phyloP scores from a whole-genome alignment of 2,329 filamentous ascomycete genomes.

The Aspergillus brasiliensis region DNA sequence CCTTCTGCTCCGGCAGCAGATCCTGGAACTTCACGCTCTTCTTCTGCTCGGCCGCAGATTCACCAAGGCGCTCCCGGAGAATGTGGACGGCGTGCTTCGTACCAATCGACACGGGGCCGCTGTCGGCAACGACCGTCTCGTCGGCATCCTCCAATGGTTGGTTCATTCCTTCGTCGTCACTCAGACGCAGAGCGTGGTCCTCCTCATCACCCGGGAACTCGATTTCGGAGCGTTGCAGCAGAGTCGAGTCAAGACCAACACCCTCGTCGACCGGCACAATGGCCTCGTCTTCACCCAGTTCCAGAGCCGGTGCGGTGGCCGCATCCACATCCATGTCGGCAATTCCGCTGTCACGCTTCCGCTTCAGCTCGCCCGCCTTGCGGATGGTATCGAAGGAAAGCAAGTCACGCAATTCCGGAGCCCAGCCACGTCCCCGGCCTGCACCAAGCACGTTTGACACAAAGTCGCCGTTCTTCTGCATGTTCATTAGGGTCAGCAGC shows the following conservation, averaged over 20 bases:
- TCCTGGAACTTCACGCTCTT: conserved; percentile 88
- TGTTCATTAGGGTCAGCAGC: conserved; percentile 81
- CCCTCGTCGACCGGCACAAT: conserved; percentile 52
- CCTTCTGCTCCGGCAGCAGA: conserved; percentile 77
- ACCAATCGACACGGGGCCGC: conserved; percentile 81
- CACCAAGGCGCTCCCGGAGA: conserved; percentile 82
- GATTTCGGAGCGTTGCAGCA: conserved; percentile 60
- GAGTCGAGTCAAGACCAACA: conserved; percentile 51
- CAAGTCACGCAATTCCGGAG: conserved; percentile 88
- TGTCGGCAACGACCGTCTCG: conserved; percentile 81
- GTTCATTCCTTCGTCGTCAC: conserved; percentile 50
- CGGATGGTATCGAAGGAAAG: conserved; percentile 83
- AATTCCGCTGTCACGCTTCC: conserved; percentile 87
- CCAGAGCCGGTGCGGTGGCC: conserved; percentile 62
- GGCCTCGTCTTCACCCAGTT: conserved; percentile 68
- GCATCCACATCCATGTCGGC: conserved; percentile 74
- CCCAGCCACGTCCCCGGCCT: conserved; percentile 77
- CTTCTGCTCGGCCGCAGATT: conserved; percentile 66
- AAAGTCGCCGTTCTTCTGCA: conserved; percentile 89
- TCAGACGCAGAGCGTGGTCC: conserved; percentile 43
- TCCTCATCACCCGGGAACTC: conserved; percentile 66
- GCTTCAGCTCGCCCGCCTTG: conserved; percentile 78
- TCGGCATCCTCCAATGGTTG: conserved; percentile 68
- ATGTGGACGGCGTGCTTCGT: conserved; percentile 97
- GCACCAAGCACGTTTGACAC: conserved; percentile 84